These are phyloP conservation scores for Mentha longifolia DNA, from an alignment of 257 asterid genomes.

Conservation along the genomic window DNA sequence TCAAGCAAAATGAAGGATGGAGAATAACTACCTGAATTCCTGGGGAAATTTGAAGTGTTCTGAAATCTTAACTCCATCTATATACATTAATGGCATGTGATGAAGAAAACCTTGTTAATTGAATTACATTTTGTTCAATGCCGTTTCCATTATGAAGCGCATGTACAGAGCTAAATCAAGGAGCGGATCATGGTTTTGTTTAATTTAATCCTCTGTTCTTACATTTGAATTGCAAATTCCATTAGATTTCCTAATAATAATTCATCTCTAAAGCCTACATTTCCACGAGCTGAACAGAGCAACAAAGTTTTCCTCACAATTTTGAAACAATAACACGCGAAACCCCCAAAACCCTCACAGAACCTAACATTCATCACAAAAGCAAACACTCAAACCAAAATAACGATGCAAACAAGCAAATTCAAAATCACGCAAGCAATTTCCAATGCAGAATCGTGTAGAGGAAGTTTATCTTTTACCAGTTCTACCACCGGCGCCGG, in stretches of 20 bases:
- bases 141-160: not conserved
- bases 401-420: not conserved
- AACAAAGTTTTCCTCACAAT: not conserved
- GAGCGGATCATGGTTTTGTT: not conserved
- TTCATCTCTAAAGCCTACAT: constrained; percentile 1
- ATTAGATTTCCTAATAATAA: not conserved
- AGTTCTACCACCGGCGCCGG: constrained; percentile 96
- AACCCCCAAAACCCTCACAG: constrained; percentile 8
- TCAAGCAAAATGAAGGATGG: not conserved
- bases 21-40: not conserved
- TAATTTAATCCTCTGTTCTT: not conserved
- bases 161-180: not conserved
- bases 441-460: not conserved
- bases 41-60: not conserved
- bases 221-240: not conserved
- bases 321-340: not conserved
- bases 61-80: not conserved
- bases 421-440: not conserved
- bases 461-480: constrained; percentile 45
- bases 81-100: not conserved
- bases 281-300: not conserved
- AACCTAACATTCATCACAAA: not conserved
- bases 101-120: not conserved
- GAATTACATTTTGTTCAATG: not conserved
- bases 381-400: not conserved